A percentile compares a stretch with the other conserved stretches of the same genome.
Evolutionary conservation across 192 early-diverging fungal genomes (phyloP).

Genomic region (Chytriomyces sp.): DNA sequence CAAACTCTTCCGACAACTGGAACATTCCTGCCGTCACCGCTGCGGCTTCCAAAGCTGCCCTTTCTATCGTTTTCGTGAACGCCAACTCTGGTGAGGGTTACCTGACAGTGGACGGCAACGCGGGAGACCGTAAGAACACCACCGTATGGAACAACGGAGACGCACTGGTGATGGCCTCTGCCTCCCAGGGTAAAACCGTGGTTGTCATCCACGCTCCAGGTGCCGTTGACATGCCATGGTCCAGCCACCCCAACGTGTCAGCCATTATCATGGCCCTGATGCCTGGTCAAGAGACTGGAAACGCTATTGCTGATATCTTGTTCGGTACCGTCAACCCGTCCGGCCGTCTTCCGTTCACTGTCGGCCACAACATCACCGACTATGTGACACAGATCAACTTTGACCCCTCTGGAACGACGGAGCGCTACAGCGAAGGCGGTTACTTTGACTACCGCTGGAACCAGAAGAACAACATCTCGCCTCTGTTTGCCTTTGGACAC

Average conservation of each 20-base stretch:
- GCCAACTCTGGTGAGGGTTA: slow-evolving; percentile 47
- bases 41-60: slow-evolving; percentile 25
- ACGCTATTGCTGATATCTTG: slow-evolving; percentile 67
- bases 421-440: slow-evolving; percentile 55
- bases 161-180: slow-evolving; percentile 53
- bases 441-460: slow-evolving; percentile 58
- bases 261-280: slow-evolving; percentile 58
- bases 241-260: slow-evolving; percentile 61
- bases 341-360: slow-evolving; percentile 68
- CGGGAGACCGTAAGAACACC: slow-evolving; percentile 60
- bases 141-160: slow-evolving; percentile 61
- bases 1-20: slow-evolving; percentile 1
- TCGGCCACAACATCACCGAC: slow-evolving; percentile 43
- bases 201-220: slow-evolving; percentile 65
- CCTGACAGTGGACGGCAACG: slow-evolving; percentile 57
- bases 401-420: slow-evolving; percentile 24
- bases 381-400: slow-evolving; percentile 41
- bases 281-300: slow-evolving; percentile 70
- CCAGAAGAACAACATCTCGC: slow-evolving; percentile 48
- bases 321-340: slow-evolving; percentile 70
- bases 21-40: slow-evolving; percentile 19
- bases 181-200: slow-evolving; percentile 52
- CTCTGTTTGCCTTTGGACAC: slow-evolving; percentile 60
- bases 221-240: slow-evolving; percentile 62
- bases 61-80: slow-evolving; percentile 30